Evolutionary conservation across 352 stramenopile genomes (phyloP), one percentile per base, ranked within the genome.

Genomic region (Thalassiosira hispida): DNA sequence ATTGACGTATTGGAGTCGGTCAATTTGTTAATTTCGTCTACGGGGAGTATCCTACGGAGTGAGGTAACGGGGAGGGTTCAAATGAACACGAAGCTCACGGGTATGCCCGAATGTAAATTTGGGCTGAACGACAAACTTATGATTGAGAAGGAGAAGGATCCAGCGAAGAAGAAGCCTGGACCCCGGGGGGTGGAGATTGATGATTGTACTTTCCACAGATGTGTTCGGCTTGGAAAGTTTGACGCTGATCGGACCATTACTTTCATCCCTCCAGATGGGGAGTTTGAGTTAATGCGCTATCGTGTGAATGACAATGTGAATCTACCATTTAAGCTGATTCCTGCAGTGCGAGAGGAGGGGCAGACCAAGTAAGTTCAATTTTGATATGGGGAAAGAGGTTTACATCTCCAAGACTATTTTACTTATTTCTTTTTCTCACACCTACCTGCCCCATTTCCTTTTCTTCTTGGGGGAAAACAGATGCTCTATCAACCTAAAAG

Each of bases 231-330:
- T 11, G 96, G 97, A 79, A 98, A 98, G 80, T 99, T 99, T 84
- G 97, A 99, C 86, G 95, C 96, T 25, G 97, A 99, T 79, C 86
- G 94, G 47, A 97, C 94, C 16, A 99, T 99, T 98, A 90, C 96
- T 35, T 99, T 99, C 84, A 98, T 99, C 74, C 97, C 97, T 5
- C 97, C 97, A 0, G 97, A 99, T 88, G 97, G 97, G 49, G 97
- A 99, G 89, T 99, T 99, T 81, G 97, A 99, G 87, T 79, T 99
- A 52, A 99, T 99, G 97, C 96, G 97, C 86, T 98, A 98, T 85
- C 94, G 95, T 33, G 96, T 98, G 56, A 98, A 95, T 7, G 96
- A 98, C 87, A 98, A 98, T 86, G 97, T 99, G 70, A 98, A 98
- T 83, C 73, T 98, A 49, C 97, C 97, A n/a, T 98, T 99, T 86